Evolutionary conservation across 768 basidiomycete species (phyloP).

Genomic region (Lactarius pseudohatsudake): DNA sequence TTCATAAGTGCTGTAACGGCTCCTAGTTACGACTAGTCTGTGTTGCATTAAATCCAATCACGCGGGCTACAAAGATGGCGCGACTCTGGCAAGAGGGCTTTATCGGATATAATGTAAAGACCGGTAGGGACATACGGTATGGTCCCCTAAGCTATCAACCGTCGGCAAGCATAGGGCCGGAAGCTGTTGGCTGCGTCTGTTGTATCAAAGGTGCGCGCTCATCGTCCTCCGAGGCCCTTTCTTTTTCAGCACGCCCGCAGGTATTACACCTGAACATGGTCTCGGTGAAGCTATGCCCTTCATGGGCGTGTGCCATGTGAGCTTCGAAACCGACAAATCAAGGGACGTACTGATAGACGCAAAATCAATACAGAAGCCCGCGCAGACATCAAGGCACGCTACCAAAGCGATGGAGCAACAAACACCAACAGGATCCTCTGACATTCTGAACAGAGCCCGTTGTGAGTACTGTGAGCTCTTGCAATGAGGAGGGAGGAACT

Average conservation of each 20-base stretch:
- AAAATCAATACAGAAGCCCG: slow-evolving; percentile 25
- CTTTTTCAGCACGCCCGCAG: slow-evolving; percentile 5
- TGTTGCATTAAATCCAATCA: not conserved
- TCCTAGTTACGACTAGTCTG: too few relatives aligned
- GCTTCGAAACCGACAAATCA: not conserved
- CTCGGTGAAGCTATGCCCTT: slow-evolving; percentile 19
- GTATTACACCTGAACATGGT: slow-evolving; percentile 12
- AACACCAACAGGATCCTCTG: slow-evolving; percentile 8
- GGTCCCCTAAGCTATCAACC: not conserved
- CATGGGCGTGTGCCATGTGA: not conserved
- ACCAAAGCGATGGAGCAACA: slow-evolving; percentile 20
- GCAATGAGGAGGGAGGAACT: too few relatives aligned
- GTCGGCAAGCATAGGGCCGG: slow-evolving; percentile 6
- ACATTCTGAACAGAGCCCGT: slow-evolving; percentile 6
- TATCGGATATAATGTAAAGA: not conserved
- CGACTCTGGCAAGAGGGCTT: not conserved
- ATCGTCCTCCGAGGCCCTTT: not conserved
- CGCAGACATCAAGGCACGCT: slow-evolving; percentile 22
- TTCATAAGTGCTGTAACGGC: too few relatives aligned
- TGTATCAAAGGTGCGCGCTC: slow-evolving; percentile 25
- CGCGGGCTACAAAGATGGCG: not conserved
- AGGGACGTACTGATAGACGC: slow-evolving; percentile 18
- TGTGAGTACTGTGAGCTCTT: not conserved
- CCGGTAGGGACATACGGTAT: not conserved
- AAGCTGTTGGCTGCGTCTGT: slow-evolving; percentile 12